phyloP scores from a whole-genome alignment of 1,139 yeast species.

The Candida sp. region DNA sequence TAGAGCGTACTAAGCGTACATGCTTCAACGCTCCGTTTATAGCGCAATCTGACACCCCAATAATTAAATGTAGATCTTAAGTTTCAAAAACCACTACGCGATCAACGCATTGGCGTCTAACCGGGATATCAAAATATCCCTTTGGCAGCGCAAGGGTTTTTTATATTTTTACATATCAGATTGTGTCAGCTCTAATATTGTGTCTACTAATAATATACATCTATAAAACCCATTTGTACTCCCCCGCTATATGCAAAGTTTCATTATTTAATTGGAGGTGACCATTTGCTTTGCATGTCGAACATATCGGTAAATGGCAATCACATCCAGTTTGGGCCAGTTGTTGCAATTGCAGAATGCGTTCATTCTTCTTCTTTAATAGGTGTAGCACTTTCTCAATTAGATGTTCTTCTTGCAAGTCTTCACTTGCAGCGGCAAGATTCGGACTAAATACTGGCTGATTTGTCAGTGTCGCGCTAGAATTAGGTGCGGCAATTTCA shows the following conservation, averaged over 20 bases:
- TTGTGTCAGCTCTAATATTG: neutral
- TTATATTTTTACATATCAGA: too few species aligned
- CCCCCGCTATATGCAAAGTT: constrained; percentile 29
- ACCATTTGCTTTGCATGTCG: neutral
- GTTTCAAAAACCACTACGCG: too few species aligned
- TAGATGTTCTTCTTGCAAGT: neutral
- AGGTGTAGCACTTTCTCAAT: neutral
- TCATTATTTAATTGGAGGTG: constrained; percentile 8
- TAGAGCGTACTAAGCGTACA: neutral
- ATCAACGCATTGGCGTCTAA: too few species aligned
- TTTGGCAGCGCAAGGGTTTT: too few species aligned
- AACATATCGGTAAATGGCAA: neutral
- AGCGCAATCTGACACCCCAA: neutral
- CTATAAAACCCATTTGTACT: constrained; percentile 27
- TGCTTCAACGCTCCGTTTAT: neutral
- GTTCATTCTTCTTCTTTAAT: neutral
- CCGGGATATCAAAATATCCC: too few species aligned
- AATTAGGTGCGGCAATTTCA: neutral
- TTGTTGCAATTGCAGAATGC: neutral
- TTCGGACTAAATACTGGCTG: too few species aligned
- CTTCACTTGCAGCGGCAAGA: neutral
- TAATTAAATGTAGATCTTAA: too few species aligned
- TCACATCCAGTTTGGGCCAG: neutral
- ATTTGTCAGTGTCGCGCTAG: too few species aligned
- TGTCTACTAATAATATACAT: neutral